Percentiles rank a stretch among this genome's conserved stretches.
Conservation (phyloP, 768 basidiomycete genomes). For the Tricholoma sp. region DNA sequence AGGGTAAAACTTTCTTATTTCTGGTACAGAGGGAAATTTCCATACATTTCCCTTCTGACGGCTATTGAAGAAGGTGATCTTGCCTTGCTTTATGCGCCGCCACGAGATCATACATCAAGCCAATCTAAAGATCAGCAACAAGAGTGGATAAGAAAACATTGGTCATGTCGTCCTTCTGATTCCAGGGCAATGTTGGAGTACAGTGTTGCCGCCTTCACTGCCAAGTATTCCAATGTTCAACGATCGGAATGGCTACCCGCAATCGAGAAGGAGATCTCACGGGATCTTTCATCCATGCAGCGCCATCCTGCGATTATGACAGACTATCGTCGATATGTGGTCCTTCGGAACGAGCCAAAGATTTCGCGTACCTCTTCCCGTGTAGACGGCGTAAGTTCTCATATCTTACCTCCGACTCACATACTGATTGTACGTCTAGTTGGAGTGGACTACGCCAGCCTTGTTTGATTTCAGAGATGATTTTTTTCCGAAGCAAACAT, state of each 20-base stretch:
- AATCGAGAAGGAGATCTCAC: slow-evolving; percentile 42
- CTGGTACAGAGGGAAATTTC: slow-evolving; percentile 33
- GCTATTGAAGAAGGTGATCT: slow-evolving; percentile 54
- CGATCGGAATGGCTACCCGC: slow-evolving; percentile 26
- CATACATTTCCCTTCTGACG: slow-evolving; percentile 35
- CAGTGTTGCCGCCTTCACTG: slow-evolving; percentile 37
- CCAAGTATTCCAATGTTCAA: slow-evolving; percentile 29
- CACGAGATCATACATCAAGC: slow-evolving; percentile 22
- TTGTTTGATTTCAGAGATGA: slow-evolving; percentile 59
- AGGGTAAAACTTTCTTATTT: background rate
- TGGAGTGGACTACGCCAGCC: slow-evolving; percentile 46
- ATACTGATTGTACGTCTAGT: slow-evolving; percentile 29
- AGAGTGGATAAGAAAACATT: slow-evolving; percentile 37
- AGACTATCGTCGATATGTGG: slow-evolving; percentile 60
- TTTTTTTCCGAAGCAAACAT: slow-evolving; percentile 25
- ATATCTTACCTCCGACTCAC: background rate
- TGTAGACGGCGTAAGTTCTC: slow-evolving; percentile 43
- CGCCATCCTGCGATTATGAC: slow-evolving; percentile 59
- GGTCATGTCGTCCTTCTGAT: slow-evolving; percentile 23
- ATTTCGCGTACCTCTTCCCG: slow-evolving; percentile 8
- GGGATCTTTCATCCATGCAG: slow-evolving; percentile 51
- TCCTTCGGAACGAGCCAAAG: slow-evolving; percentile 39
- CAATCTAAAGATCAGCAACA: slow-evolving; percentile 13
- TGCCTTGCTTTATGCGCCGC: slow-evolving; percentile 48
- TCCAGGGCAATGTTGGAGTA: slow-evolving; percentile 39